A percentile compares a stretch with the other conserved stretches of the same genome.
phyloP scores from a whole-genome alignment of 2,329 filamentous ascomycete genomes.

The Trichoderma hamatum region DNA sequence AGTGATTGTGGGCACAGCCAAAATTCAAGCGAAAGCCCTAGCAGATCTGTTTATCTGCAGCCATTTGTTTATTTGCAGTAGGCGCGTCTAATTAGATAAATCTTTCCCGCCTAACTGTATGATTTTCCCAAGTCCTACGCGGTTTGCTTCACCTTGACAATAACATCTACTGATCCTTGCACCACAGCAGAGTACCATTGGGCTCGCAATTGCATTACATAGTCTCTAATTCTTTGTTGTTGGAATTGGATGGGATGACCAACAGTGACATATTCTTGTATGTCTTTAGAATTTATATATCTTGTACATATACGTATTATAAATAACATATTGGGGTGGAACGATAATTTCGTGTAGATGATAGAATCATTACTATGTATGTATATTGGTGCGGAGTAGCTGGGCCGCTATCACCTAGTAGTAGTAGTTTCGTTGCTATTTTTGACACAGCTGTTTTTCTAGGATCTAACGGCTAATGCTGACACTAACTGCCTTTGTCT shows the following conservation, averaged over 20 bases:
- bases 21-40: conserved; percentile 17
- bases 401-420: background rate
- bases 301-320: background rate
- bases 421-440: background rate
- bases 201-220: background rate
- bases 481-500: background rate
- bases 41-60: background rate
- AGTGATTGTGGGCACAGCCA: conserved; percentile 1
- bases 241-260: too few species aligned
- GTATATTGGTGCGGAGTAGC: background rate
- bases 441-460: background rate
- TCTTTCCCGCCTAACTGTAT: background rate
- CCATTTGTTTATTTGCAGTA: conserved; percentile 9
- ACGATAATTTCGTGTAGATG: background rate
- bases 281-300: background rate
- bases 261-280: background rate
- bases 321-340: background rate
- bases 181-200: background rate
- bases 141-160: background rate
- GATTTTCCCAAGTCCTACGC: background rate
- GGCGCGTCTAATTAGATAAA: background rate
- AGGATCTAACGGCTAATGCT: background rate
- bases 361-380: background rate
- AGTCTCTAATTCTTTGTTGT: background rate
- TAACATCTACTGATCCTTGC: background rate